Evolutionary conservation across 208 protist species (phyloP), one percentile per base, ranked within the genome.

Genomic region (Phytomonas francai): DNA sequence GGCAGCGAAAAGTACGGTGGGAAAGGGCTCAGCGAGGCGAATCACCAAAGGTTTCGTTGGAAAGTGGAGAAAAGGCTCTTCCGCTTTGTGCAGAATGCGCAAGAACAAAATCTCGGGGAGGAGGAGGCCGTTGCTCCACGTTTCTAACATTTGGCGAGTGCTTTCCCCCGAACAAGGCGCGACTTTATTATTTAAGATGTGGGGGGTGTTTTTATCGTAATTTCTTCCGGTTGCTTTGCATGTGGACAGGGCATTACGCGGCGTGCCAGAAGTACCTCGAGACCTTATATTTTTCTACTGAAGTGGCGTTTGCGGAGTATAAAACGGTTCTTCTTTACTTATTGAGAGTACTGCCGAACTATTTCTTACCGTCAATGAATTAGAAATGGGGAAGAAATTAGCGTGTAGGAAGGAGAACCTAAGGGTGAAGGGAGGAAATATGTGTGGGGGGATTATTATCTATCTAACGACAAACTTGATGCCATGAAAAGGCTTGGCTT

Each of bases 181-280:
- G 67, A n/a, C 61, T 76, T 25, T 94, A 92, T 62, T 80, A 86
- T 73, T 51, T 64, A 51, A 64, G 65, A 42, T 85, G 80, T 67
- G 88, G 88, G 28, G 82, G 83, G 36, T 91, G 85, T 65, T 92
- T 94, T 65, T 92, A 84, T 62, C 77, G 84, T 27, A 92, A 89
- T 76, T 81, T 91, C 62, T 92, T 94, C 73, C 85, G 86, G 4
- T 72, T 94, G 56, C 72, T 94, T 51, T 94, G 89, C 67, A 68
- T 88, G 34, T 94, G 89, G 89, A 60, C 91, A 14, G 84, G 79
- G n/a, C 86, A 94, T 77, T 94, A 94, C 73, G 76, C 73, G 11
- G 77, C 78, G 27, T 87, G 75, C 57, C 86, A 92, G 81, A 79
- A 83, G 6, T 92, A 91, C 74, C 78, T 92, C 30, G 86, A 86